Evolutionary conservation across 1,284 basidiomycete species (phyloP).

Genomic region (Pholiota adiposa): DNA sequence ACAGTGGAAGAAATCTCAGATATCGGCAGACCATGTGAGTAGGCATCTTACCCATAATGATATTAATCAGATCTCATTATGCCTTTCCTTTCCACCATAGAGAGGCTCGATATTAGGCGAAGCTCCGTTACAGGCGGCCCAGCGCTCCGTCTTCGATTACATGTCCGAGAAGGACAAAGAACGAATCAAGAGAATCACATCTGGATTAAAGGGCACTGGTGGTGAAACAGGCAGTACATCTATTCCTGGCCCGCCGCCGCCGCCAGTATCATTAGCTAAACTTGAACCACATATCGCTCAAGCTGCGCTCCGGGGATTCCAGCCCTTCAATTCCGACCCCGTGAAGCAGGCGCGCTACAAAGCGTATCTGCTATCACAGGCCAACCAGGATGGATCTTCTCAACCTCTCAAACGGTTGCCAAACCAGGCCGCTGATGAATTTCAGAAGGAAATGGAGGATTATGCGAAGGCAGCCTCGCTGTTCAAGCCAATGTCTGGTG

Average conservation of each 20-base stretch:
- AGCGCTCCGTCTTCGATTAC: slow-evolving; percentile 90
- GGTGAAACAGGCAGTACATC: slow-evolving; percentile 12
- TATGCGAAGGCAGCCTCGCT: slow-evolving; percentile 88
- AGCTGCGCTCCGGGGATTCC: slow-evolving; percentile 87
- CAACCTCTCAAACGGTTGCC: slow-evolving; percentile 53
- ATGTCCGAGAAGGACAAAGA: slow-evolving; percentile 91
- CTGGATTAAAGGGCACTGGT: slow-evolving; percentile 28
- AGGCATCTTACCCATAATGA: neutral
- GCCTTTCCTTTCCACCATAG: slow-evolving; percentile 40
- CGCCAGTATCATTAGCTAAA: slow-evolving; percentile 45
- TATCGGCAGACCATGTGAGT: slow-evolving; percentile 74
- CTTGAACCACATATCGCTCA: slow-evolving; percentile 84
- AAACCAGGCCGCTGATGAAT: slow-evolving; percentile 66
- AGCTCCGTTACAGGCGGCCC: slow-evolving; percentile 65
- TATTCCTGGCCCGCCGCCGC: slow-evolving; percentile 8
- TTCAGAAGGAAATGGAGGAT: slow-evolving; percentile 83
- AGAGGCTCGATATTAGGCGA: slow-evolving; percentile 88
- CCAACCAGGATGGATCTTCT: slow-evolving; percentile 44
- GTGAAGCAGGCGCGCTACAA: slow-evolving; percentile 87
- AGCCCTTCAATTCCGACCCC: slow-evolving; percentile 83
- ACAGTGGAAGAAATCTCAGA: slow-evolving; percentile 52
- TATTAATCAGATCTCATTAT: neutral
- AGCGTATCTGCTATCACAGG: slow-evolving; percentile 80
- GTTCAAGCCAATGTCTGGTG: slow-evolving; percentile 90
- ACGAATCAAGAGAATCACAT: slow-evolving; percentile 72